phyloP scores from a whole-genome alignment of 2,329 filamentous ascomycete species.

The Chaetothyriales sp. region DNA sequence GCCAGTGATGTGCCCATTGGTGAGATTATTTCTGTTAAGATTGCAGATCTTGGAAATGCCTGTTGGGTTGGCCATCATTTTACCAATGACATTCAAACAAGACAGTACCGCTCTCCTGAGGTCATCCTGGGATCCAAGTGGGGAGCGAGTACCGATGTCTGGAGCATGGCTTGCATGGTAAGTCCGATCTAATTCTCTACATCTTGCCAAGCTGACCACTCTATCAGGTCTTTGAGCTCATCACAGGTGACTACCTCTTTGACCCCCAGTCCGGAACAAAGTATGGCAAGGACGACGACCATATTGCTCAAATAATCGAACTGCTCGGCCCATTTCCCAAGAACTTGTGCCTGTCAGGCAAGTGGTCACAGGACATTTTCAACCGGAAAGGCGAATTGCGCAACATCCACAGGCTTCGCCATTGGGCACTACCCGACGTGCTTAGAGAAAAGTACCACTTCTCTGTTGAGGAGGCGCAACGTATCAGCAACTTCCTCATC shows the following conservation, averaged over 20 bases:
- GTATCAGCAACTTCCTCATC: constrained; percentile 64
- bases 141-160: constrained; percentile 98
- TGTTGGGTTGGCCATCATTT: constrained; percentile 99
- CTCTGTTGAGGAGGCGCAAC: constrained; percentile 61
- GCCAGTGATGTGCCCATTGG: constrained; percentile 39
- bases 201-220: neutral
- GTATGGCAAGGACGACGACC: constrained; percentile 98
- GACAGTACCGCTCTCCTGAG: constrained; percentile 92
- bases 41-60: constrained; percentile 92
- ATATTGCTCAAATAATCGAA: constrained; percentile 98
- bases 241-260: constrained; percentile 96
- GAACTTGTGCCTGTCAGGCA: constrained; percentile 76
- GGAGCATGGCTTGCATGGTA: constrained; percentile 99
- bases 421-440: constrained; percentile 90
- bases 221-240: constrained; percentile 77
- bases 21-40: constrained; percentile 86
- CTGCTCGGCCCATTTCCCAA: constrained; percentile 87
- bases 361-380: constrained; percentile 98
- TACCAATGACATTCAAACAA: constrained; percentile 96
- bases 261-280: constrained; percentile 97
- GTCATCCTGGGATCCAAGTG: constrained; percentile 94
- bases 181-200: constrained; percentile 19
- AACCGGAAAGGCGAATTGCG: constrained; percentile 92
- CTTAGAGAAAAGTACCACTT: constrained; percentile 96
- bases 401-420: constrained; percentile 88